Evolutionary conservation across 768 basidiomycete species (phyloP), one percentile per base, ranked within the genome.

Genomic region (Kwoniella europaea): DNA sequence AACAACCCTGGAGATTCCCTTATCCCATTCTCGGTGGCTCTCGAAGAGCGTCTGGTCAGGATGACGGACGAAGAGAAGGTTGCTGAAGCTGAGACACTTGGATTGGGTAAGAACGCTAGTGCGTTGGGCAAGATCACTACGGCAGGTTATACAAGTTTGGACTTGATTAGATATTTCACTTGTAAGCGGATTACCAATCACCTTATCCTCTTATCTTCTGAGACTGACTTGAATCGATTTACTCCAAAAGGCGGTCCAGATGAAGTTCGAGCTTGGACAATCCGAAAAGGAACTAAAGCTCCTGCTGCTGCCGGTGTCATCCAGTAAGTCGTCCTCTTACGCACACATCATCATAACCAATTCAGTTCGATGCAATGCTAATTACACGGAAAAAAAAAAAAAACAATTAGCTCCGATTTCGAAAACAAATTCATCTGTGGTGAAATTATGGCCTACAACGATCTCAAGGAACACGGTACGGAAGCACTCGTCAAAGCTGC

Each of bases 281-380:
- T 99, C 80, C 88, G 95, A 69, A 90, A 89, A 69, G 94, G 93
- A 22, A 95, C 91, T 29, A 97, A 94, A 82, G 96, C 97, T 1
- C 97, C 96, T 2, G 92, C 94, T 82, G 97, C 97, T 9, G 97
- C 97, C 50, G 97, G 97, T 84, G 94, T 98, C 74, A 98, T 98
- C 80, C 96, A 98, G 91, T 93, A 80, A 62, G 91, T 86, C 13
- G 35, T 7, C 35, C 35, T 35, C 7, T 35, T 35, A 35, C 7
- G 35, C 35, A 7, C 35, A 29, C 35, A 24, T 24, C 35, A 35
- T 4, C 35, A 35, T 35, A 35, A 35, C 35, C 35, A 4, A 9
- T 35, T 35, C 35, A 35, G 6, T 35, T 35, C 35, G 35, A 35
- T 35, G 6, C 6, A 6, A 35, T 35, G 35, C 50, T 46, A 27